Evolutionary conservation across 2,329 filamentous ascomycete species (phyloP).

Genomic region (Coniochaeta hoffmannii): DNA sequence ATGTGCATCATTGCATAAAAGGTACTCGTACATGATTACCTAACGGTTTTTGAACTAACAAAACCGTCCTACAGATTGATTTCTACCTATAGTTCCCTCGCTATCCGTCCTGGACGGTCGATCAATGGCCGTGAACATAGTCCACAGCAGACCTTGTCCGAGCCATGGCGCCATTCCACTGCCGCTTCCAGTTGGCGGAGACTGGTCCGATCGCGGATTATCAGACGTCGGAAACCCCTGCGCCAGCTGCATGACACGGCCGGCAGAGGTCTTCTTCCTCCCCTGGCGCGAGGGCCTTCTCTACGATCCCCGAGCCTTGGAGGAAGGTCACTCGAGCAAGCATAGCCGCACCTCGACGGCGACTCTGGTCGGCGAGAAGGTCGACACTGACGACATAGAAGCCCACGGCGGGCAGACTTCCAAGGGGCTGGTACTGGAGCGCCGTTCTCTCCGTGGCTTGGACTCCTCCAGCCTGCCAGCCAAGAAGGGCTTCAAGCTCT

Average conservation of each 20-base stretch:
- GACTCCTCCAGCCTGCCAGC: constrained; percentile 11
- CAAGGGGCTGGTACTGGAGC: constrained; percentile 1
- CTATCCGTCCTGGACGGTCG: neutral
- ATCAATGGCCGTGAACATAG: neutral
- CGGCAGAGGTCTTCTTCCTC: constrained; percentile 9
- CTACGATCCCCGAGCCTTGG: constrained; percentile 8
- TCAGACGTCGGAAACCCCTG: constrained; percentile 3
- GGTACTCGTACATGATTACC: too few relatives aligned
- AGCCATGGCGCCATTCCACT: neutral
- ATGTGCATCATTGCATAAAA: too few relatives aligned
- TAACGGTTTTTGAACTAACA: too few relatives aligned
- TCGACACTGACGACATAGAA: neutral
- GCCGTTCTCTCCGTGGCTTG: constrained; percentile 9
- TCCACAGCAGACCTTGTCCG: neutral
- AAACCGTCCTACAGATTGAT: neutral
- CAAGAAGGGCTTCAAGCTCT: constrained; percentile 15
- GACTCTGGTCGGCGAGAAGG: neutral
- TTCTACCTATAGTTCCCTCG: too few relatives aligned
- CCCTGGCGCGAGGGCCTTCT: constrained; percentile 5
- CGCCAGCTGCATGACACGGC: constrained; percentile 7
- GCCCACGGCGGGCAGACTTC: neutral
- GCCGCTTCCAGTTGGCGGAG: constrained; percentile 6
- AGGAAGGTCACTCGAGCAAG: constrained; percentile 5
- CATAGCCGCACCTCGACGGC: constrained; percentile 1
- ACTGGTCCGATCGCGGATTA: constrained; percentile 8